Evolutionary conservation across 164 flowering plant genomes (phyloP).

Genomic region (Buxus sempervirens): DNA sequence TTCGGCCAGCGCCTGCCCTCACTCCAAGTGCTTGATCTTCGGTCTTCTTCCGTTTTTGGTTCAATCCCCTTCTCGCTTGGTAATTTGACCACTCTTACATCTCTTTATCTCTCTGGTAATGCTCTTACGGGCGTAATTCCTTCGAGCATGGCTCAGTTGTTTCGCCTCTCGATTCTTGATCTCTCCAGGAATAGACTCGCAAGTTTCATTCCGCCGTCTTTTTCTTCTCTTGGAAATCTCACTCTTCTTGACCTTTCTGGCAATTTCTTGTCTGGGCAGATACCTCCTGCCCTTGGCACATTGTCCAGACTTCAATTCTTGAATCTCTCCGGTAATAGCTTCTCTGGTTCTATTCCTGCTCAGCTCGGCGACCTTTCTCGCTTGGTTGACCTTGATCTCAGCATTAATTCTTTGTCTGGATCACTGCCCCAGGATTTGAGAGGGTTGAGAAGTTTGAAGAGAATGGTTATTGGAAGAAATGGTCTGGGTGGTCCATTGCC

Average conservation of each 20-base stretch:
- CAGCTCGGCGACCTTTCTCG: conserved; percentile 46
- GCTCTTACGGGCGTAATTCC: conserved; percentile 42
- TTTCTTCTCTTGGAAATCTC: conserved; percentile 26
- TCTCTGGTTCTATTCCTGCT: conserved; percentile 45
- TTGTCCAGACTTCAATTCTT: conserved; percentile 33
- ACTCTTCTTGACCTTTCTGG: conserved; percentile 33
- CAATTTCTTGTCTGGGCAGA: conserved; percentile 45
- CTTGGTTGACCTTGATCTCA: conserved; percentile 59
- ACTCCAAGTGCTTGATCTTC: conserved; percentile 68
- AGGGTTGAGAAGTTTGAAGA: conserved; percentile 45
- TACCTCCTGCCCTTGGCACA: conserved; percentile 39
- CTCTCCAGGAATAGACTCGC: conserved; percentile 36
- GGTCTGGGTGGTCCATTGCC: conserved; percentile 40
- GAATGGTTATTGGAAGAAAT: conserved; percentile 36
- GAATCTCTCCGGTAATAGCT: conserved; percentile 53
- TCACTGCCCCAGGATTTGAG: conserved; percentile 43
- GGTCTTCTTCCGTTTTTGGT: conserved; percentile 48
- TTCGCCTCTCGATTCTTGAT: conserved; percentile 28
- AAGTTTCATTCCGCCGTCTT: conserved; percentile 34
- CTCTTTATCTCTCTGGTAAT: conserved; percentile 48
- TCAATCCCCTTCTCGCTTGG: conserved; percentile 52
- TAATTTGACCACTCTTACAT: conserved; percentile 29
- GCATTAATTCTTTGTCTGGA: conserved; percentile 59
- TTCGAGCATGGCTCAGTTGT: conserved; percentile 20
- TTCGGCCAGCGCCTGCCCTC: conserved; percentile 39